These are phyloP conservation scores for Pisolithus thermaeus DNA, from an alignment of 1,284 basidiomycete species.

Conservation along the genomic window DNA sequence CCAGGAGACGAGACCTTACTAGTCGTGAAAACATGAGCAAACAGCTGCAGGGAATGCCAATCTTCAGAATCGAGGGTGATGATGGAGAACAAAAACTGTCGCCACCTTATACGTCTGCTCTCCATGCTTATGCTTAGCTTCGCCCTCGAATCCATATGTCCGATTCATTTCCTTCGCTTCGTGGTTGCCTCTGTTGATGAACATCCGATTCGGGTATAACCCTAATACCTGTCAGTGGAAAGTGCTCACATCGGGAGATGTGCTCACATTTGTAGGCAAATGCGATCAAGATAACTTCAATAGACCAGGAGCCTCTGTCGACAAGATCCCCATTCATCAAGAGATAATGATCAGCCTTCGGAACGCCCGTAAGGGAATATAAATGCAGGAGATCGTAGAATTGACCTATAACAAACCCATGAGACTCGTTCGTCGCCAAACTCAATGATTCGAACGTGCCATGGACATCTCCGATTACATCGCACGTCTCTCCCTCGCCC, in stretches of 20 bases:
- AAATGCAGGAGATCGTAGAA: slow-evolving; percentile 93
- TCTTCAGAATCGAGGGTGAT: neutral
- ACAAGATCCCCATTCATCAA: slow-evolving; percentile 97
- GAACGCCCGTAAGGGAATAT: slow-evolving; percentile 80
- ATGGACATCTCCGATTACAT: slow-evolving; percentile 91
- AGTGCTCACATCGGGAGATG: slow-evolving; percentile 4
- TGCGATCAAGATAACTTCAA: slow-evolving; percentile 91
- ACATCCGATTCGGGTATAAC: slow-evolving; percentile 85
- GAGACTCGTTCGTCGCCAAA: neutral
- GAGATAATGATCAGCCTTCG: slow-evolving; percentile 75
- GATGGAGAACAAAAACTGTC: neutral
- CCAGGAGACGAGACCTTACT: slow-evolving; percentile 44
- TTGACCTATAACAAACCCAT: slow-evolving; percentile 55
- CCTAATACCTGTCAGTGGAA: slow-evolving; percentile 38
- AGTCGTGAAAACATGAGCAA: slow-evolving; percentile 87
- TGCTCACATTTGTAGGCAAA: slow-evolving; percentile 92
- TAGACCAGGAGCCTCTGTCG: slow-evolving; percentile 95
- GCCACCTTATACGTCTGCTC: slow-evolving; percentile 82
- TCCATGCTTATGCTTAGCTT: slow-evolving; percentile 93
- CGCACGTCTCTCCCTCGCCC: slow-evolving; percentile 74
- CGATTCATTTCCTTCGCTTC: slow-evolving; percentile 91
- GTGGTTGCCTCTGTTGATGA: slow-evolving; percentile 94
- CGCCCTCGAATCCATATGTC: slow-evolving; percentile 94
- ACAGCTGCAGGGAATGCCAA: slow-evolving; percentile 50
- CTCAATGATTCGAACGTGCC: slow-evolving; percentile 39